Conservation (phyloP, 108 stramenopile species). For the Fragilaria crotonensis region DNA sequence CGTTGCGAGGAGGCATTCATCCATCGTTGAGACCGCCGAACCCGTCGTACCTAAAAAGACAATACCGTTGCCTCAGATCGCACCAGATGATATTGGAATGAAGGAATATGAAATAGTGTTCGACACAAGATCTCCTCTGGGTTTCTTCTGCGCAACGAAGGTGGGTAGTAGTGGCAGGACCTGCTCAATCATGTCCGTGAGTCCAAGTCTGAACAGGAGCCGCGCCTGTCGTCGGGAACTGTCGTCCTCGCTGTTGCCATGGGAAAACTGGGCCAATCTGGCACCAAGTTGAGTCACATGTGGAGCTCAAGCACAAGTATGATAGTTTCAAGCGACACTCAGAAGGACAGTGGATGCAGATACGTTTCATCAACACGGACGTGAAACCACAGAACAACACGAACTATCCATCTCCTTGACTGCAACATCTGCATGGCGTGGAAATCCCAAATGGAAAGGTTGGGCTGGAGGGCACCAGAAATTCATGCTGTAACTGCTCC, state of each 20-base stretch:
- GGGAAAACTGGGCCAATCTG: neutral
- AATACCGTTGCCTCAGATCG: neutral
- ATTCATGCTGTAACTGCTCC: too few relatives aligned
- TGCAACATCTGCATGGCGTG: neutral
- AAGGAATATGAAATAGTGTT: slow-evolving; percentile 2
- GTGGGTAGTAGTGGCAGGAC: neutral
- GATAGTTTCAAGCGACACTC: neutral
- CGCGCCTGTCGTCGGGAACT: neutral
- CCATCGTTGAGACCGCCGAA: neutral
- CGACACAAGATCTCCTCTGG: neutral
- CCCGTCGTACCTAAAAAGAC: too few relatives aligned
- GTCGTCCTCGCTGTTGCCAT: neutral
- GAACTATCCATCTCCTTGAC: neutral
- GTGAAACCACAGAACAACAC: slow-evolving; percentile 1
- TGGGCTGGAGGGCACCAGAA: neutral
- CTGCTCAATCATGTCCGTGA: neutral
- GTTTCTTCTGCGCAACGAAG: neutral
- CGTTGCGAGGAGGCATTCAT: neutral
- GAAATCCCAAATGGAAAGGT: neutral
- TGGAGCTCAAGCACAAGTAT: neutral
- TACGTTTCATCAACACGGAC: slow-evolving; percentile 1
- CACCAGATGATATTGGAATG: neutral
- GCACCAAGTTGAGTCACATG: neutral
- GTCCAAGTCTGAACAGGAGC: neutral
- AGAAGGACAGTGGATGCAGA: neutral